Evolutionary conservation across 257 asterid genomes (phyloP).

Genomic region (Solanum stenotomum): DNA sequence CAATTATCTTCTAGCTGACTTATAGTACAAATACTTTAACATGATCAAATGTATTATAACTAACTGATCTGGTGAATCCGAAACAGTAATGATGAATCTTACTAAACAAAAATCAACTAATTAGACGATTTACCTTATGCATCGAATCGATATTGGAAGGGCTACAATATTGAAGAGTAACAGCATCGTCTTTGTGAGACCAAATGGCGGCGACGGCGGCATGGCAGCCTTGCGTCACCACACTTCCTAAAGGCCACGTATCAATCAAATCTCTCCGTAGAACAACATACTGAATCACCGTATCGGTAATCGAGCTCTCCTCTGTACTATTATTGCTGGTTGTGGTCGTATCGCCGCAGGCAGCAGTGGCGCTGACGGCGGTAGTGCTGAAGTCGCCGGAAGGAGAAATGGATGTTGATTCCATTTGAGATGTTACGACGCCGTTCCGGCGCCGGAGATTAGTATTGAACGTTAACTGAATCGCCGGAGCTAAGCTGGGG

Average conservation of each 20-base stretch:
- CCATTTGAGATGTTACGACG: not conserved
- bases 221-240: conserved; percentile 91
- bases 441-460: not conserved
- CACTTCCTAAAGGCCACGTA: conserved; percentile 90
- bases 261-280: conserved; percentile 83
- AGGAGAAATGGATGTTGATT: not conserved
- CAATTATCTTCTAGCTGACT: not conserved
- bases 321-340: not conserved
- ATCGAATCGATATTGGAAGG: conserved; percentile 68
- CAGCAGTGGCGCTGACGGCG: not conserved
- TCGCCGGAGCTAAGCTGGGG: not conserved
- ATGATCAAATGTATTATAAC: not conserved
- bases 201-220: conserved; percentile 91
- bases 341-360: conserved; percentile 3
- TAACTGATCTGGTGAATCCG: not conserved
- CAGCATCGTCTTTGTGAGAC: conserved; percentile 60
- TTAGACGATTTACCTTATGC: conserved; percentile 57
- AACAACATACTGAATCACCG: conserved; percentile 77
- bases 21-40: not conserved
- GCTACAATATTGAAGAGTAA: conserved; percentile 54
- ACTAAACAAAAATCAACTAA: not conserved
- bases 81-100: not conserved
- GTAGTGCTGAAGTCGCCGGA: not conserved
- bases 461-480: not conserved
- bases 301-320: conserved; percentile 32